Conservation (phyloP, 257 asterid species). For the Fraxinus cuspidata region DNA sequence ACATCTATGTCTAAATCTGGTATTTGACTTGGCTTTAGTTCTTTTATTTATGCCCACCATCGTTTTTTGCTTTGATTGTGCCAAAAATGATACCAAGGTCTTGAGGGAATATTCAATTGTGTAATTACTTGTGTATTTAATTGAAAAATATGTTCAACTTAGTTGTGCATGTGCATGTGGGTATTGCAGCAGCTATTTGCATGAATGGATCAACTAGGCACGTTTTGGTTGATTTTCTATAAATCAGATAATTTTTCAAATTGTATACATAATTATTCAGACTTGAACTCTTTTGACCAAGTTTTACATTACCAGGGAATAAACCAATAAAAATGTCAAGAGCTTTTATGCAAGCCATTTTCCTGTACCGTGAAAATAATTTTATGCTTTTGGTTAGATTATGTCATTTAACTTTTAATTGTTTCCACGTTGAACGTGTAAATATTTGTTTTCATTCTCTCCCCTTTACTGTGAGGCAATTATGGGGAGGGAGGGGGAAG, state of each 20-base stretch:
- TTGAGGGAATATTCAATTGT: neutral
- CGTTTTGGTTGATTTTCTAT: neutral
- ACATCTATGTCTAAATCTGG: neutral
- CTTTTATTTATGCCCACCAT: neutral
- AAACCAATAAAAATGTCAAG: neutral
- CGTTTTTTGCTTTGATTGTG: neutral
- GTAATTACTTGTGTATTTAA: neutral
- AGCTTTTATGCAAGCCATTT: slow-evolving; percentile 3
- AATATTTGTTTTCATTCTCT: neutral
- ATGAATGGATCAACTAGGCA: neutral
- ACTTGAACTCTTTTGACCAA: neutral
- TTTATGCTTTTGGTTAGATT: neutral
- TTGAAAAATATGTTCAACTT: neutral
- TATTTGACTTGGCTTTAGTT: neutral
- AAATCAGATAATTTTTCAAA: neutral
- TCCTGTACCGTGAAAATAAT: neutral
- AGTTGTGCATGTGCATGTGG: neutral
- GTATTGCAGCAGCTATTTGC: neutral
- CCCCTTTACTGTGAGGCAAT: neutral
- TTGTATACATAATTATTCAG: neutral
- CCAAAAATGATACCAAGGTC: neutral
- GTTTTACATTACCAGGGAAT: neutral
- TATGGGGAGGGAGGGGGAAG: neutral
- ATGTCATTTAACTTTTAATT: neutral
- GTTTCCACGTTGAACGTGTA: neutral